Conservation (phyloP, 1,139 yeast genomes). For the Pichia kudriavzevii region DNA sequence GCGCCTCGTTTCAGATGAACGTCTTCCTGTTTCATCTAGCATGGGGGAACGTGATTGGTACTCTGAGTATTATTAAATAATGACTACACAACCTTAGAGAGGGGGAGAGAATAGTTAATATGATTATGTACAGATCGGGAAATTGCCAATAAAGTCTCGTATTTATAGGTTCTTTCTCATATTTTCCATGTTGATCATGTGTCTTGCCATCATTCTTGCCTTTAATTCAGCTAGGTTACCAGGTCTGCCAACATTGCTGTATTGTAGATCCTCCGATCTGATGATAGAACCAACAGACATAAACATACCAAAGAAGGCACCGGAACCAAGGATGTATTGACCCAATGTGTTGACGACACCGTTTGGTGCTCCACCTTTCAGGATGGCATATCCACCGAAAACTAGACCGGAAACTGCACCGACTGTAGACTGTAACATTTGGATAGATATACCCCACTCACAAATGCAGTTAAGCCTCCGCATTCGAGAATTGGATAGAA, state of each 20-base stretch:
- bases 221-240: slow-evolving; percentile 25
- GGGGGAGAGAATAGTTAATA: too few species aligned
- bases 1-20: too few species aligned
- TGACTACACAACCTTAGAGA: too few species aligned
- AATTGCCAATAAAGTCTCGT: too few species aligned
- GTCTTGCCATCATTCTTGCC: slow-evolving; percentile 30
- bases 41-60: too few species aligned
- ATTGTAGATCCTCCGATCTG: slow-evolving; percentile 52
- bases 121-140: too few species aligned
- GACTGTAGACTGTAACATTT: slow-evolving; percentile 50
- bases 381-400: slow-evolving; percentile 87
- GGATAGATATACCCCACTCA: neutral
- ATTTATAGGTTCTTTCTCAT: slow-evolving; percentile 15
- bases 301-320: slow-evolving; percentile 91
- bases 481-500: too few species aligned
- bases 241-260: slow-evolving; percentile 17
- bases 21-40: too few species aligned
- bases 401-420: slow-evolving; percentile 94
- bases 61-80: too few species aligned
- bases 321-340: slow-evolving; percentile 93
- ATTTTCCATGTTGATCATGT: slow-evolving; percentile 25
- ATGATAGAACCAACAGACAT: slow-evolving; percentile 94
- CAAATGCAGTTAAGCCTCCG: too few species aligned
- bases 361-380: slow-evolving; percentile 96
- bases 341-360: slow-evolving; percentile 96